These are phyloP conservation scores for Anaeromyces robustus DNA, from an alignment of 192 early-diverging fungal genomes.

Conservation along the genomic window DNA sequence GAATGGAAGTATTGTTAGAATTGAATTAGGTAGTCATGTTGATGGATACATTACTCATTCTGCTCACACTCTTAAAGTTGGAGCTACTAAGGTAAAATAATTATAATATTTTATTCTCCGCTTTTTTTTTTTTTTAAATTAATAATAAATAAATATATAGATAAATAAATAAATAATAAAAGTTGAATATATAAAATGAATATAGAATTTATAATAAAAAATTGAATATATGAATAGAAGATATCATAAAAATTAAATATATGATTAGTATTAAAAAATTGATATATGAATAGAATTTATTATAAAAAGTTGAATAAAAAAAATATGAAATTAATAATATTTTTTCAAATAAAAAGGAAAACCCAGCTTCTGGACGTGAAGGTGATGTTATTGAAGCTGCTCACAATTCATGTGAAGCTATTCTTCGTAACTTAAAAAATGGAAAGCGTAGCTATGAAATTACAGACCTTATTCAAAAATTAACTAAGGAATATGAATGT, in stretches of 20 bases:
- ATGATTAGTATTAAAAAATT: no score
- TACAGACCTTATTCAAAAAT: conserved; percentile 66
- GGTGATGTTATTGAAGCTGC: conserved; percentile 82
- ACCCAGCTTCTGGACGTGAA: conserved; percentile 56
- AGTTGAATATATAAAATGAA: no score
- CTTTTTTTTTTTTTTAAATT: no score
- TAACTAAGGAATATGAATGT: conserved; percentile 65
- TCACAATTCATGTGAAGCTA: conserved; percentile 65
- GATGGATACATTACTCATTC: conserved; percentile 75
- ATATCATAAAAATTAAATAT: no score
- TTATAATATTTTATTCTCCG: no score
- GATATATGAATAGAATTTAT: no score
- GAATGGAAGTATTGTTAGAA: conserved; percentile 74
- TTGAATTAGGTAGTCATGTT: conserved; percentile 83
- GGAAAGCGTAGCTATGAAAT: conserved; percentile 54
- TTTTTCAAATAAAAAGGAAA: conserved; percentile 8
- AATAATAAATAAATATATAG: no score
- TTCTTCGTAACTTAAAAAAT: conserved; percentile 71
- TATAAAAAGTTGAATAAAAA: no score
- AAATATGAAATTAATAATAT: no score
- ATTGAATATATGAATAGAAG: no score
- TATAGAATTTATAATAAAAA: no score
- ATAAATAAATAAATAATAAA: no score
- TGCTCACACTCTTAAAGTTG: conserved; percentile 72
- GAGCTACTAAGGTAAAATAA: conserved; percentile 30